Evolutionary conservation across 2,329 filamentous ascomycete genomes (phyloP), one percentile per base, ranked within the genome.

Genomic region (Periconia sp.): DNA sequence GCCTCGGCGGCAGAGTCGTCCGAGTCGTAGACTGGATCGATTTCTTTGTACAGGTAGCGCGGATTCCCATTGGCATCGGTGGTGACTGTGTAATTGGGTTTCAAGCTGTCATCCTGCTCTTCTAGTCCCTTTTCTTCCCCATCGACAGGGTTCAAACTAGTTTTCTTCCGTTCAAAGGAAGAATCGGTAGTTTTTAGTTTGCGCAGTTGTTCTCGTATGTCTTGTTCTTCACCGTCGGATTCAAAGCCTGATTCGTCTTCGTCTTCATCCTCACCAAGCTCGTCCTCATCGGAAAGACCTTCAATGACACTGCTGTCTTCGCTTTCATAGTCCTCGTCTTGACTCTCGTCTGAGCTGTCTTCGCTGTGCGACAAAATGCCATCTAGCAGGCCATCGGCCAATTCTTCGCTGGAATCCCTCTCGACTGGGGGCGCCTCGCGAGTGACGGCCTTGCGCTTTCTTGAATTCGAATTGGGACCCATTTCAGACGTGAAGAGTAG

Each of bases 1-100:
- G 87, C 85, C 52, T 85, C 88, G 57, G 89, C 85, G 3, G 87
- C 88, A 2, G 90, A 90, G 70, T 97, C 93, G 76, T 99, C 95
- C 1, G 92, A 96, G 70, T 97, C 94, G 76, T 99, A 97, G 50
- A 92, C 88, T 2, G 93, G 91, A 62, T 97, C 89, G 59, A 99
- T 92, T 70, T 97, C 94, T 58, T 89, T 85, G 76, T 97, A 99
- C 43, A 97, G 82, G 70, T 96, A 99, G 72, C 94, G 86, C 59
- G 87, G 85, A 65, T 91, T 90, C 55, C 94, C 94, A 76, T 97
- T 94, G 63, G 94, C 93, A 67, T 97, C 94, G 53, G 82, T 88
- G 42, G 88, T 81, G 58, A 88, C 77, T 31, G 78, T 83, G 71
- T 82, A 86, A 66, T 85, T 85, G 19, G 78, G 76, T 55, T 69